Base-by-base conservation (phyloP, 1,139 yeast genomes). In the Yamadazyma oceani region DNA sequence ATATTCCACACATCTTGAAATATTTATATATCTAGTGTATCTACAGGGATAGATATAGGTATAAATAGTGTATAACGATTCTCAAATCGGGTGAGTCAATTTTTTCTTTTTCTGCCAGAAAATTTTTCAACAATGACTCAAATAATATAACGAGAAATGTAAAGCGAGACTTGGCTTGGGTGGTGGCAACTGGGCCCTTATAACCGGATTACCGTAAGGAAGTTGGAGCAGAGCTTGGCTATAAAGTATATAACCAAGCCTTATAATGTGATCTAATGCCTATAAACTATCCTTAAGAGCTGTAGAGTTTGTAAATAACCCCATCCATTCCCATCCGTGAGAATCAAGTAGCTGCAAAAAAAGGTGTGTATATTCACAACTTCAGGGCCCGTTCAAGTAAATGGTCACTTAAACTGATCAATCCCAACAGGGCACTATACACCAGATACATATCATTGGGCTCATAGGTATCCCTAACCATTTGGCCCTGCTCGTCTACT, bases 1-100 rank as follows among this genome's bases (percentile, higher is more conserved):
- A 92, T 55, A 92, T 90, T 68, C 97, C 98, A 83, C 97, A 94
- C 98, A 92, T 94, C 22, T 35, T 48, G 31, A 9, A 13, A 22
- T 32, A 13, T 10, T n/a, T n/a, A n/a, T n/a, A n/a, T n/a, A n/a
- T n/a, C n/a, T n/a, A n/a, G n/a, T n/a, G n/a, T n/a, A n/a, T n/a
- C n/a, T n/a, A n/a, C n/a, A n/a, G n/a, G n/a, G n/a, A n/a, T n/a
- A n/a, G n/a, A n/a, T n/a, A n/a, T n/a, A n/a, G n/a, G n/a, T n/a
- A n/a, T n/a, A n/a, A n/a, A n/a, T n/a, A n/a, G n/a, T n/a, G n/a
- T n/a, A n/a, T n/a, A n/a, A n/a, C n/a, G n/a, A n/a, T n/a, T n/a
- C n/a, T n/a, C n/a, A n/a, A 32, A 19, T 10, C 6, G 10, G 4
- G 12, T 35, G 35, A 35, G 35, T 35, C 38, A 35, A 17, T 4